Evolutionary conservation across 148 eudicot genomes (phyloP), one percentile per base, ranked within the genome.

Genomic region (Talinum fruticosum): DNA sequence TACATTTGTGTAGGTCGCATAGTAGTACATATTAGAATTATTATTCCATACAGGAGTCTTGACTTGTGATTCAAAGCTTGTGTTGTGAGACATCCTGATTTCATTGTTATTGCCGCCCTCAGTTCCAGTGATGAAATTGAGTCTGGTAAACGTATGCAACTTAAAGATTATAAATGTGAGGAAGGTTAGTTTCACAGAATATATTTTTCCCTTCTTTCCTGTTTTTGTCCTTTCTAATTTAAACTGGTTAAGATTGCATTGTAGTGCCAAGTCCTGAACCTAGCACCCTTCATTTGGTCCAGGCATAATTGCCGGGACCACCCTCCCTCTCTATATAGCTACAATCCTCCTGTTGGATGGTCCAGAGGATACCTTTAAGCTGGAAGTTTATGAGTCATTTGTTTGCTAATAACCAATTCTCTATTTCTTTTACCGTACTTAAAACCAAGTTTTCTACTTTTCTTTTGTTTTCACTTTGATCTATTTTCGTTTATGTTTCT

Each of bases 21-120:
- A 51, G 15, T 18, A 51, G n/a, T 41, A 2, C 7, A 6, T 8
- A 8, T 41, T 5, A 41, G 47, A 10, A 41, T 41, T 41, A 41
- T 41, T 41, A 41, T 41, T 41, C 13, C 5, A 41, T 41, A 41
- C 47, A 8, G 47, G 2, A 8, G 47, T 14, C 12, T 41, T 41
- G 47, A 8, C 47, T 41, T 41, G n/a, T n/a, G 47, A 41, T 41
- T 41, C 12, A 41, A 41, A 10, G 47, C 47, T 41, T 41, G 47
- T 8, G 47, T 41, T 41, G 47, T 8, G 47, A 14, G 47, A 41
- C 47, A 41, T 41, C 14, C 47, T 4, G 7, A 41, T 45, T 73
- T 73, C 28, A 23, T 71, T 45, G 45, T 33, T 65, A 15, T 16
- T 73, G 67, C 82, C 44, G 82, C 30, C 65, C 32, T 30, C 12